phyloP scores from a whole-genome alignment of 495 filamentous ascomycete species.

The Talaromyces stipitatus region DNA sequence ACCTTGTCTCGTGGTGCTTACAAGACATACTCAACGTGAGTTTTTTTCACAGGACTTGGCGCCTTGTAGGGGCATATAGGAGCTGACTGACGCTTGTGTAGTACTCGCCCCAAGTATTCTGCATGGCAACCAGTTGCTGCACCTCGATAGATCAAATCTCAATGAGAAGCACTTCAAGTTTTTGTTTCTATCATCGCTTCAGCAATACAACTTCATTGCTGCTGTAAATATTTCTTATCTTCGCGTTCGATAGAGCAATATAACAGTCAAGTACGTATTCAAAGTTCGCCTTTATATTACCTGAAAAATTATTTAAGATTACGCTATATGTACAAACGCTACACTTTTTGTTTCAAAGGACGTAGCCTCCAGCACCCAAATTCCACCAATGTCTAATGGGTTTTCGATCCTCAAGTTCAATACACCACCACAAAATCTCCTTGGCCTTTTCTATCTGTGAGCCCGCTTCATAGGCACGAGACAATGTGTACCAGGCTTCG shows the following conservation, averaged over 20 bases:
- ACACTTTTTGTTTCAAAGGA: conserved; percentile 20
- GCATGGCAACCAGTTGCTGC: conserved; percentile 41
- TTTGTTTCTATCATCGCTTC: conserved; percentile 11
- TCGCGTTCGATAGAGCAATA: not conserved
- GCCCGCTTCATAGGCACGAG: conserved; percentile 75
- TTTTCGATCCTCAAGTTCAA: conserved; percentile 52
- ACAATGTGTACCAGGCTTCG: conserved; percentile 90
- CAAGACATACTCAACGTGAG: conserved; percentile 91
- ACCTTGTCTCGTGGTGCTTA: conserved; percentile 71
- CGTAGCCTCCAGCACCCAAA: conserved; percentile 39
- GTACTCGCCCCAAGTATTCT: conserved; percentile 33
- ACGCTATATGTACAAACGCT: conserved; percentile 4
- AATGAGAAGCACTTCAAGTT: conserved; percentile 11
- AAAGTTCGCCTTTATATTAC: conserved; percentile 1
- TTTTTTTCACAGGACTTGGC: conserved; percentile 8
- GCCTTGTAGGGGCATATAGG: not conserved
- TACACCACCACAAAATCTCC: conserved; percentile 61
- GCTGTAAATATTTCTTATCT: conserved; percentile 4
- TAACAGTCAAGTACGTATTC: not conserved
- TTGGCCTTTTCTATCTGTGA: conserved; percentile 80
- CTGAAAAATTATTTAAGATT: not conserved
- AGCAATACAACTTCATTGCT: not conserved
- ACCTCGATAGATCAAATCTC: conserved; percentile 27
- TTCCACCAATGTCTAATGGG: conserved; percentile 43
- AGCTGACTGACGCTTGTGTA: conserved; percentile 5